phyloP scores from a whole-genome alignment of 2,329 filamentous ascomycete genomes.

The Metarhizium robertsii region DNA sequence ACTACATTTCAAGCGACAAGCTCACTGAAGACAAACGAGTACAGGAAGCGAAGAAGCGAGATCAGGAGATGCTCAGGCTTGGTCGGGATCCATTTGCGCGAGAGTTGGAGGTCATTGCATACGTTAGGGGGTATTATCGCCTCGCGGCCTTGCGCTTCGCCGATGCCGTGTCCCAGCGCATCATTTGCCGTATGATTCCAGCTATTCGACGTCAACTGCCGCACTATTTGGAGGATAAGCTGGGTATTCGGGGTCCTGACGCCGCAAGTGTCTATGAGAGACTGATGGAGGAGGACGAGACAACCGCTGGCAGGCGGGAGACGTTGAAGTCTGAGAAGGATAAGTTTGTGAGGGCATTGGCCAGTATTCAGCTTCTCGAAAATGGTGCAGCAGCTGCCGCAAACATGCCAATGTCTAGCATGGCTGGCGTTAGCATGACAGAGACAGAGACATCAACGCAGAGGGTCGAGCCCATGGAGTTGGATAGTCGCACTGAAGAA shows the following conservation, averaged over 20 bases:
- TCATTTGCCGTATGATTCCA: slow-evolving; percentile 40
- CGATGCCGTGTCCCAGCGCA: slow-evolving; percentile 40
- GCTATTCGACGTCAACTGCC: slow-evolving; percentile 30
- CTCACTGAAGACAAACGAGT: slow-evolving; percentile 38
- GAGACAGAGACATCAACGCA: slow-evolving; percentile 12
- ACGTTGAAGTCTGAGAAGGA: slow-evolving; percentile 32
- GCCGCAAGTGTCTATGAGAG: slow-evolving; percentile 24
- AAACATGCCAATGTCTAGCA: slow-evolving; percentile 6
- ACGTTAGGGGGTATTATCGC: slow-evolving; percentile 60
- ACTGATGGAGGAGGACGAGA: slow-evolving; percentile 40
- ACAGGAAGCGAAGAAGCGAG: slow-evolving; percentile 33
- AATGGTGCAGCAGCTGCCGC: slow-evolving; percentile 15
- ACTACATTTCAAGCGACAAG: slow-evolving; percentile 6
- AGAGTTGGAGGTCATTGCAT: slow-evolving; percentile 54
- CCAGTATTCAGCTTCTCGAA: slow-evolving; percentile 35
- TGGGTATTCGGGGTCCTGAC: slow-evolving; percentile 28
- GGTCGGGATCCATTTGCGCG: slow-evolving; percentile 46
- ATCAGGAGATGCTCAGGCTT: slow-evolving; percentile 35
- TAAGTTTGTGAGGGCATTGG: slow-evolving; percentile 38
- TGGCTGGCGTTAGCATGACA: slow-evolving; percentile 2
- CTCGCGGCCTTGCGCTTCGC: slow-evolving; percentile 56
- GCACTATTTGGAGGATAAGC: slow-evolving; percentile 31
- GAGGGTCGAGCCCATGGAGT: slow-evolving; percentile 4
- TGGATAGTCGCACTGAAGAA: neutral
- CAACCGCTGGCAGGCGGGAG: slow-evolving; percentile 30